Base-by-base conservation (phyloP, 805 yeast species). In the Zygotorulaspora florentina region DNA sequence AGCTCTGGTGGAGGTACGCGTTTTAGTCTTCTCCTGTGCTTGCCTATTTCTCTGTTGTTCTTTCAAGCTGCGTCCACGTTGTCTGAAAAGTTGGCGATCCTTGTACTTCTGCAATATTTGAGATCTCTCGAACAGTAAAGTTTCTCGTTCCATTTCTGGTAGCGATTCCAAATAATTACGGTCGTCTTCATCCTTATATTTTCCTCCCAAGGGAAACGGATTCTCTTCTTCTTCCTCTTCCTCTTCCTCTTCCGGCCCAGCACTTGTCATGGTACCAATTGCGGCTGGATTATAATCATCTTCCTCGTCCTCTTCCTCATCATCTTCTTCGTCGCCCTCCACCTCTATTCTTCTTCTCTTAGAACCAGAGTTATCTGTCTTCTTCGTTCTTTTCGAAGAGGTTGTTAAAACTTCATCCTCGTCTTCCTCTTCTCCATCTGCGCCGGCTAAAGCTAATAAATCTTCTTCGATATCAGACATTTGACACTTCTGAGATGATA, bases 381-480 rank as follows among this genome's bases (percentile, higher is more conserved):
- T 50, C 13, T 52, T 47, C 8, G 54, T 49, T 46, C 64, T 61
- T 39, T 61, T 63, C 12, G 58, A 48, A 8, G 58, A 52, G 9
- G 57, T 52, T 2, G 62, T 42, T 25, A 57, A 56, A 13, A 51
- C 62, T 27, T 67, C 65, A 23, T 68, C 69, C 38, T 67, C 73
- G 34, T 61, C 67, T 31, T 62, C 66, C 39, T 59, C 67, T 12
- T 61, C 82, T 28, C 77, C 81, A 42, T 75, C 84, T 20, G 76
- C 81, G 50, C 95, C 98, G 42, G 99, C 99, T 58, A 93, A 78
- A 16, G 96, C 98, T 62, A 91, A 78, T 70, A 93, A 77, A 77
- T 93, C 99, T 65, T 91, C 98, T 64, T 90, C 97, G 61, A 88
- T 79, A 63, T 81, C 95, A 50, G 90, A 83, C 95, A 86, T 86